Conservation (phyloP, 345 rosid genomes). For the Eucalyptus rudis region DNA sequence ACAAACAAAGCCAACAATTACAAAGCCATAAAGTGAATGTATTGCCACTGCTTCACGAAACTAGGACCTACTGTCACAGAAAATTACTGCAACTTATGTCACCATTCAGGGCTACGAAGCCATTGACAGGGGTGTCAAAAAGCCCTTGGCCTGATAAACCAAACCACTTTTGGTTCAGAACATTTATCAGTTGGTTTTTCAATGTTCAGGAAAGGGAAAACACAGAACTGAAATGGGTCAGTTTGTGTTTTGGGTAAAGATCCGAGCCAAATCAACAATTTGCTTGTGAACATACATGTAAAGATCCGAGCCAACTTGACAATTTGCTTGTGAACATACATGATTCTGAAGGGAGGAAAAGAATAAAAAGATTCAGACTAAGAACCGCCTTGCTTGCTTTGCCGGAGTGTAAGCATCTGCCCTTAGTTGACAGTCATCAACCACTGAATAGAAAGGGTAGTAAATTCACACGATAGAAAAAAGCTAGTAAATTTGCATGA, state of each 20-base stretch:
- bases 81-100: not conserved
- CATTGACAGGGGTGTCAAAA: not conserved
- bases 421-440: not conserved
- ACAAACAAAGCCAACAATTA: not conserved
- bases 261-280: not conserved
- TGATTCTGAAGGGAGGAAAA: not conserved
- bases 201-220: not conserved
- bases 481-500: not conserved
- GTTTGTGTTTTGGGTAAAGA: not conserved
- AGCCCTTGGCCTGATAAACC: not conserved
- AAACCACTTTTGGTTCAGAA: not conserved
- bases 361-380: not conserved
- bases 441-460: not conserved
- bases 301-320: not conserved
- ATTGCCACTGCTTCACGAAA: not conserved
- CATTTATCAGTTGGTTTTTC: not conserved
- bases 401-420: not conserved
- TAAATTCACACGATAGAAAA: not conserved
- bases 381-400: not conserved
- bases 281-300: not conserved
- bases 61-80: not conserved
- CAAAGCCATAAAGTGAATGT: not conserved
- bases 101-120: not conserved
- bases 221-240: not conserved
- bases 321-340: not conserved